Evolutionary conservation across 805 yeast genomes (phyloP), one percentile per base, ranked within the genome.

Genomic region (Hyphopichia homilentoma): DNA sequence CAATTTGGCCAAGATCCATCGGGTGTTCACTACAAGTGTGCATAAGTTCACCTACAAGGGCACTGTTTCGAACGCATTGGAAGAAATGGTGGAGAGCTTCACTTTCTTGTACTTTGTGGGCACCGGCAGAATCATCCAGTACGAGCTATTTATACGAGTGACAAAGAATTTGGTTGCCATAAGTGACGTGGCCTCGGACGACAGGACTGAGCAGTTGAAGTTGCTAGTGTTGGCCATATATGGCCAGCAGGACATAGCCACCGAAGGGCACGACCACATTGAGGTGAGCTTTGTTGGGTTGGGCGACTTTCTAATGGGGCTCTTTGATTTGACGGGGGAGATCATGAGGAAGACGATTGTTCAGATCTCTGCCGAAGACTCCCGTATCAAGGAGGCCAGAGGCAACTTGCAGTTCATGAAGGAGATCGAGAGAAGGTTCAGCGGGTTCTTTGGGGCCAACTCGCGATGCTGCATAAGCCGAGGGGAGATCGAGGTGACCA

Each of bases 321-420:
- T 64, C n/a, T 50, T 65, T 36, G 71, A 65, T 36, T 36, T 61
- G 29, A 61, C 70, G 0, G 71, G 71, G 1, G 71, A 65, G 33
- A 48, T 65, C 9, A 65, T 65, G 70, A 38, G 68, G 19, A 59
- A 54, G 33, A 53, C 65, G 8, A 59, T 65, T 12, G 35, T 52
- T n/a, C 48, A 59, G 40, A 39, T 34, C 9, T 36, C 39, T 33
- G 27, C 35, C n/a, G n/a, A n/a, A n/a, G n/a, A n/a, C n/a, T n/a
- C n/a, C n/a, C n/a, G n/a, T n/a, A n/a, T n/a, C n/a, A n/a, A n/a
- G n/a, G n/a, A n/a, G n/a, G n/a, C n/a, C n/a, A n/a, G n/a, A n/a
- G n/a, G 24, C 19, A 40, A 48, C 19, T 38, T 48, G 16, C 31
- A 34, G 21, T 46, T 46, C 20, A 36, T 50, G 45, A 45, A 49